Percentiles rank a stretch among this genome's conserved stretches.
Conservation (phyloP, 768 basidiomycete genomes). For the Termitomyces sp. region DNA sequence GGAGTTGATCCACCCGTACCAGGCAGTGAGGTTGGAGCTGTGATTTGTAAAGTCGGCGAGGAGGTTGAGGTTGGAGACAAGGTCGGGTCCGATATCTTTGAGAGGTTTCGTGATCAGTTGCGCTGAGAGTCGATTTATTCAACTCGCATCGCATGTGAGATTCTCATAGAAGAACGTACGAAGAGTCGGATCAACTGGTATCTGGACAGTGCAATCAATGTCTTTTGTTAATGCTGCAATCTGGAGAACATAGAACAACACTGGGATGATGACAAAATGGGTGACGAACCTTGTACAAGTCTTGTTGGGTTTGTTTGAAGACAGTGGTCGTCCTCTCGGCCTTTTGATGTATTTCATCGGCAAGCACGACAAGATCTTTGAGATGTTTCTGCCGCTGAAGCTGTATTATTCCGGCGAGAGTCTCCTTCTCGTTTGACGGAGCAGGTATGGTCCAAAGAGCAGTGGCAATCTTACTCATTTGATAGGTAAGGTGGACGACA, state of each 20-base stretch:
- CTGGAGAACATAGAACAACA: slow-evolving; percentile 15
- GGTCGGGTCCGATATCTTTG: slow-evolving; percentile 33
- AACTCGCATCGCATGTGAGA: background rate
- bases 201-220: slow-evolving; percentile 24
- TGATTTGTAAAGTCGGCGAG: slow-evolving; percentile 29
- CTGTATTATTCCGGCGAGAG: background rate
- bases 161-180: slow-evolving; percentile 17
- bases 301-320: slow-evolving; percentile 32
- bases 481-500: slow-evolving; percentile 13
- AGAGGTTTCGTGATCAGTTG: slow-evolving; percentile 28
- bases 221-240: slow-evolving; percentile 37
- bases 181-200: slow-evolving; percentile 33
- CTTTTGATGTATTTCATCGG: slow-evolving; percentile 22
- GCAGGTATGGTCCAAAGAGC: slow-evolving; percentile 2
- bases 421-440: background rate
- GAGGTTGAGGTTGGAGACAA: slow-evolving; percentile 34
- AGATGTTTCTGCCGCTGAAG: slow-evolving; percentile 3
- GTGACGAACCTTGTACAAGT: slow-evolving; percentile 31
- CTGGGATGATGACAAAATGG: background rate
- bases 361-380: slow-evolving; percentile 21
- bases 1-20: slow-evolving; percentile 29
- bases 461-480: slow-evolving; percentile 13
- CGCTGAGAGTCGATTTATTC: slow-evolving; percentile 18
- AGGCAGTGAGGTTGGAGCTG: slow-evolving; percentile 22
- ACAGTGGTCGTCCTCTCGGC: slow-evolving; percentile 22